phyloP scores from a whole-genome alignment of 305 asterid genomes.

The Fraxinus nigra region DNA sequence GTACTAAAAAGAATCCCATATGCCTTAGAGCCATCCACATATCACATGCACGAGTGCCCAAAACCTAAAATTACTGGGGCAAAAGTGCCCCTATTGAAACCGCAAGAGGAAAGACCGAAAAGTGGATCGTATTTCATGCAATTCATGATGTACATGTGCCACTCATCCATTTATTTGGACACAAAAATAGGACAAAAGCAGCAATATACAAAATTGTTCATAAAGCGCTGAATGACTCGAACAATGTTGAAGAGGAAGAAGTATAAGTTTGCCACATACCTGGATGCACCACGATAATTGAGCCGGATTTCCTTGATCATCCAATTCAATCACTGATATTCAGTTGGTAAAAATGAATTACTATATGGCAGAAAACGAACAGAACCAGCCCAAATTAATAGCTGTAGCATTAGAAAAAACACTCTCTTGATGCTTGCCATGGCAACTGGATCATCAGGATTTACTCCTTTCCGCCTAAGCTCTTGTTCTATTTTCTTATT shows the following conservation, averaged over 20 bases:
- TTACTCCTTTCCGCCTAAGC: conserved; percentile 79
- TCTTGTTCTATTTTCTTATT: conserved; percentile 88
- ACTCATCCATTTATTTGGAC: neutral
- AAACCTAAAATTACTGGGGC: neutral
- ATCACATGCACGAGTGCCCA: neutral
- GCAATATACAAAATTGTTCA: neutral
- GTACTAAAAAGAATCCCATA: neutral
- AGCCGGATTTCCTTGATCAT: neutral
- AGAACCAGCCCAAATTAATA: neutral
- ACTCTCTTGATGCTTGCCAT: conserved; percentile 96
- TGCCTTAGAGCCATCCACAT: neutral
- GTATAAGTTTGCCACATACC: neutral
- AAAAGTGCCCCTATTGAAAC: neutral
- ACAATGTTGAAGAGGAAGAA: neutral
- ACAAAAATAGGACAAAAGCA: neutral
- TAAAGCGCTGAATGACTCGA: neutral
- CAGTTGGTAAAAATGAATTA: neutral
- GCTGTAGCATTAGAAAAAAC: too few species aligned
- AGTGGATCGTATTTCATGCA: neutral
- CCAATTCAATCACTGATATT: neutral
- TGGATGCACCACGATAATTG: neutral
- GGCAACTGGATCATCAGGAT: conserved; percentile 96
- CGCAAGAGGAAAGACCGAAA: neutral
- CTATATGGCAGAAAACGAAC: neutral
- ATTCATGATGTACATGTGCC: neutral